A percentile compares a stretch with the other conserved stretches of the same genome.
These are phyloP conservation scores for Spatholobus suberectus DNA, from an alignment of 306 rosid species.

Conservation along the genomic window DNA sequence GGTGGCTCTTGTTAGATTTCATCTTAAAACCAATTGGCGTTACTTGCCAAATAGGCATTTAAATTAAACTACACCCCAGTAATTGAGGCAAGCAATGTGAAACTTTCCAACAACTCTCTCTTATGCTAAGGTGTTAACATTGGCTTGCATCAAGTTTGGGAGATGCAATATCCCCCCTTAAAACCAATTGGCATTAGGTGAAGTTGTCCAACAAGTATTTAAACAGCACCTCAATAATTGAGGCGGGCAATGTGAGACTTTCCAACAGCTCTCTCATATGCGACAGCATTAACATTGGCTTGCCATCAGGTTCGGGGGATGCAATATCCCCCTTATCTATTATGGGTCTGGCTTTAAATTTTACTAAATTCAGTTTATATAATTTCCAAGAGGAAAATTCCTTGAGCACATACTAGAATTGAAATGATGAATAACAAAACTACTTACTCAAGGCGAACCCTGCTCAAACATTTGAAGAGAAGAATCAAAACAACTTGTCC, in stretches of 20 bases:
- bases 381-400: background rate
- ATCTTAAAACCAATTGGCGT: background rate
- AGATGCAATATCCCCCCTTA: background rate
- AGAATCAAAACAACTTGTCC: constrained; percentile 3
- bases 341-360: background rate
- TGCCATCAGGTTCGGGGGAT: constrained; percentile 4
- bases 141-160: no score
- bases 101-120: no score
- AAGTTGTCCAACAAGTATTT: background rate
- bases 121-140: no score
- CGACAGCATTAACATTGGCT: background rate
- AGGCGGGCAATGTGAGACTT: background rate
- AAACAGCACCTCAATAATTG: background rate
- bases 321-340: background rate
- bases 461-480: constrained; percentile 1
- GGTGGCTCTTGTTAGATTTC: background rate
- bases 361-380: background rate
- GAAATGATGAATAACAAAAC: background rate
- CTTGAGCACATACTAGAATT: background rate
- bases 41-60: no score
- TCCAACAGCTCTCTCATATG: background rate
- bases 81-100: no score
- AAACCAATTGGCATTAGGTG: background rate
- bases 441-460: background rate
- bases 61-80: no score